phyloP scores from a whole-genome alignment of 2,329 filamentous ascomycete species.

The Boeremia exigua region DNA sequence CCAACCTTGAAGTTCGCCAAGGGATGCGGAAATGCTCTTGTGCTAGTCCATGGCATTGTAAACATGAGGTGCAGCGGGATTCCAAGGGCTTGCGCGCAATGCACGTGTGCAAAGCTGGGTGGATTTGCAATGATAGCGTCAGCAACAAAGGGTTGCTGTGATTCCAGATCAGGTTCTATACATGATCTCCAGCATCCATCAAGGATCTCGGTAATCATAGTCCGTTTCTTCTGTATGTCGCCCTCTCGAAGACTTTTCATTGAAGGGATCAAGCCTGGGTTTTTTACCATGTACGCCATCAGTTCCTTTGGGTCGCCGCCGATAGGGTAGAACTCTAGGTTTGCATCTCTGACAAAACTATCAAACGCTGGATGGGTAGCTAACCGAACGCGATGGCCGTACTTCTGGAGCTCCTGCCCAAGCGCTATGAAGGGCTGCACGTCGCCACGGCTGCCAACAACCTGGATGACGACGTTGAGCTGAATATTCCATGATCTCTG shows the following conservation, averaged over 20 bases:
- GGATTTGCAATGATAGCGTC: slow-evolving; percentile 80
- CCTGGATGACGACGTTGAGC: too few species aligned
- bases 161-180: slow-evolving; percentile 41
- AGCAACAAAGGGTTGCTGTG: slow-evolving; percentile 72
- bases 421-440: too few species aligned
- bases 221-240: slow-evolving; percentile 3
- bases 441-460: too few species aligned
- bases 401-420: too few species aligned
- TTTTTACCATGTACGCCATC: slow-evolving; percentile 60
- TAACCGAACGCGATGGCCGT: too few species aligned
- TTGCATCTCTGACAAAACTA: too few species aligned
- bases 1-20: slow-evolving; percentile 54
- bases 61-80: slow-evolving; percentile 81
- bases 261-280: slow-evolving; percentile 47
- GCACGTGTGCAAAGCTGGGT: slow-evolving; percentile 76
- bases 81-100: slow-evolving; percentile 73
- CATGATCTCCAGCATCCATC: slow-evolving; percentile 30
- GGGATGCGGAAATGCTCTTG: slow-evolving; percentile 56
- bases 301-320: slow-evolving; percentile 46
- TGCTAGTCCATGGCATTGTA: slow-evolving; percentile 58
- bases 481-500: too few species aligned
- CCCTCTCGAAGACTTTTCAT: background rate
- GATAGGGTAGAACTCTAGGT: slow-evolving; percentile 48
- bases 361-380: too few species aligned
- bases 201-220: slow-evolving; percentile 2